Base-by-base conservation (phyloP, 441 rosid genomes). In the Aquilaria agallochum region DNA sequence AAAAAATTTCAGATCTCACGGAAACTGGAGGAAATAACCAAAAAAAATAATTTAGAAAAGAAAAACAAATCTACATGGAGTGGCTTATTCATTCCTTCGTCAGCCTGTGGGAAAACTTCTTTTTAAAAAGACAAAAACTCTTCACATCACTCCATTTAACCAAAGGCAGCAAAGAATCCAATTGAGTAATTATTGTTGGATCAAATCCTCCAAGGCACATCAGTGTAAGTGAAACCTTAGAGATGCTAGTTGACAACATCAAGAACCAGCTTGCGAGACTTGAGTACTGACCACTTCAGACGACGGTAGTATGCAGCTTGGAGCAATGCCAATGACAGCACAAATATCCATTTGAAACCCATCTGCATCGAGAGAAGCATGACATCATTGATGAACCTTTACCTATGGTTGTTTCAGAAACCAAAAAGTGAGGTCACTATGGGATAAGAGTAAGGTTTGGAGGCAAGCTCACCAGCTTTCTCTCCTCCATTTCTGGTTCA, bases 401-500 rank as follows among this genome's bases (percentile, higher is more conserved):
- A 6, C 45, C 11, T 10, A 40, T 40, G 44, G 6, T 40, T 40
- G 44, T 40, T 40, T 40, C 44, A 40, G 44, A 40, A 9, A 40
- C 7, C 45, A 7, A 10, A 40, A 40, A 6, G 45, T 40, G 45
- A 40, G 45, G 9, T 40, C 9, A 40, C 45, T 2, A 2, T 5
- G 10, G 45, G 45, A 7, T 10, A 20, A 20, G 27, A 20, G 27
- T 20, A 40, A 10, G 45, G 45, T 40, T 40, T 5, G 9, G 45
- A 40, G 8, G 45, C 45, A 40, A 40, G 54, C 67, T 14, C 86
- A 95, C 99, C 94, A 92, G 72, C 73, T 92, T 92, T 73, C 99
- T 82, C 72, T 95, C 99, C 79, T 95, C 98, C 99, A 95, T 92
- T 80, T 95, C 98, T 10, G 99, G 99, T 58, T 95, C 99, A 27